A percentile compares a stretch with the other conserved stretches of the same genome.
Conservation (phyloP, 2,329 filamentous ascomycete species). For the Neobulgaria alba region DNA sequence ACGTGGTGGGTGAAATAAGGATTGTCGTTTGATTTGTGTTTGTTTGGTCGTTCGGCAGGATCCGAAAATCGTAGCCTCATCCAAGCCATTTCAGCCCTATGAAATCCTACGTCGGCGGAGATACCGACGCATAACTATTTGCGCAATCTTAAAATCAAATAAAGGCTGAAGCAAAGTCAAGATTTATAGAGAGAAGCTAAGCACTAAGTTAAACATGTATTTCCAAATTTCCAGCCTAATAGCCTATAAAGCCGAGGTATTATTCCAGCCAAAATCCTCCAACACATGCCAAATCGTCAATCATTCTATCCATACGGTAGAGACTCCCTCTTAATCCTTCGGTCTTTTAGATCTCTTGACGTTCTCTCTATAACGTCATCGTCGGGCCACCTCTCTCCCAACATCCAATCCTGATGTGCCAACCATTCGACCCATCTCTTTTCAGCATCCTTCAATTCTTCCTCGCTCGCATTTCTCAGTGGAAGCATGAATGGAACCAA, state of each 20-base stretch:
- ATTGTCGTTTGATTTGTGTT: background rate
- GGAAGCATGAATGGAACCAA: slow-evolving; percentile 81
- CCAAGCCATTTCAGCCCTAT: background rate
- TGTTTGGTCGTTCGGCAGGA: background rate
- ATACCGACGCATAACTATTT: background rate
- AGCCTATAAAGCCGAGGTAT: background rate
- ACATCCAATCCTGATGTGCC: slow-evolving; percentile 97
- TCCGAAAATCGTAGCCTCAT: background rate
- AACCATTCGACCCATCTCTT: slow-evolving; percentile 89
- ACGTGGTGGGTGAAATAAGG: background rate
- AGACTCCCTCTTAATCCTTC: slow-evolving; percentile 17
- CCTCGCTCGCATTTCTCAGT: slow-evolving; percentile 64
- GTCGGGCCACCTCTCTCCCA: slow-evolving; percentile 51
- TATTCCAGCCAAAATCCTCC: background rate
- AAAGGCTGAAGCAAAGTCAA: background rate
- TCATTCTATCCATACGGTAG: slow-evolving; percentile 2
- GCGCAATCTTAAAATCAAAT: background rate
- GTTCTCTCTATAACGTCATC: background rate
- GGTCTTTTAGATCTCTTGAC: slow-evolving; percentile 1
- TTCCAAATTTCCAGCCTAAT: background rate
- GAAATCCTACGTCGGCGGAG: background rate
- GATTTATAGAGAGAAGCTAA: background rate
- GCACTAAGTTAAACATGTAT: background rate
- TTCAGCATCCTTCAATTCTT: slow-evolving; percentile 77
- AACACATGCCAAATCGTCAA: background rate